These are phyloP conservation scores for Backusella macrospora DNA, from an alignment of 192 early-diverging fungal genomes.

Conservation along the genomic window DNA sequence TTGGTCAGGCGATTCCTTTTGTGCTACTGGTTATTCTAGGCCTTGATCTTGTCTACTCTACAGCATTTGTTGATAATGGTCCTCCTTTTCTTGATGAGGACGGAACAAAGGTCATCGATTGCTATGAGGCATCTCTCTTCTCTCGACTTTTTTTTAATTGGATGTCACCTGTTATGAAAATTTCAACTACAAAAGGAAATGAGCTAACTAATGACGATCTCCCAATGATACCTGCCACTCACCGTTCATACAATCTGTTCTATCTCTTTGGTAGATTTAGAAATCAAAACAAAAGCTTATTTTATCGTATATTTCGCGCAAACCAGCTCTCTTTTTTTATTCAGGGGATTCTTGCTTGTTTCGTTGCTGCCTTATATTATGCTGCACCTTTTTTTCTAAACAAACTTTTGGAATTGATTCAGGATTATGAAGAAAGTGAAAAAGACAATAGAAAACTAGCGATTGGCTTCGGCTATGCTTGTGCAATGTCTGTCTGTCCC, in stretches of 20 bases:
- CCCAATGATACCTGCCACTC: conserved; percentile 32
- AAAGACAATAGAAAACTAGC: conserved; percentile 48
- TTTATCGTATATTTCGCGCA: neutral
- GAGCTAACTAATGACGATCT: conserved; percentile 39
- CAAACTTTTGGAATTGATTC: conserved; percentile 25
- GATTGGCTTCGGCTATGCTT: conserved; percentile 54
- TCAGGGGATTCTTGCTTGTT: neutral
- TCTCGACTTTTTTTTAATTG: conserved; percentile 43
- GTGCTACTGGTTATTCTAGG: conserved; percentile 4
- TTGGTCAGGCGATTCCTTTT: neutral
- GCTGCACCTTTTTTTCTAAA: conserved; percentile 38
- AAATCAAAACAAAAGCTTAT: conserved; percentile 24
- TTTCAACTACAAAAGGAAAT: conserved; percentile 34
- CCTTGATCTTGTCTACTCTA: conserved; percentile 24
- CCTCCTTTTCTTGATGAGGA: conserved; percentile 20
- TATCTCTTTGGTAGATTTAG: conserved; percentile 27
- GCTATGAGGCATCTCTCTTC: conserved; percentile 28
- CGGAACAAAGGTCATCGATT: neutral
- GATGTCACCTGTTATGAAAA: conserved; percentile 39
- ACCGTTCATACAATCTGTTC: conserved; percentile 37
- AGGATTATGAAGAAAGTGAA: conserved; percentile 4
- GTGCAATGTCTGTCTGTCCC: conserved; percentile 43
- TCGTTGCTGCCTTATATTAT: neutral
- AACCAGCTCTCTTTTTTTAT: neutral
- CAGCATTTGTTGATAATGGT: neutral